Conservation (phyloP, 1,284 basidiomycete genomes). For the Cutaneotrichosporon daszewskae region DNA sequence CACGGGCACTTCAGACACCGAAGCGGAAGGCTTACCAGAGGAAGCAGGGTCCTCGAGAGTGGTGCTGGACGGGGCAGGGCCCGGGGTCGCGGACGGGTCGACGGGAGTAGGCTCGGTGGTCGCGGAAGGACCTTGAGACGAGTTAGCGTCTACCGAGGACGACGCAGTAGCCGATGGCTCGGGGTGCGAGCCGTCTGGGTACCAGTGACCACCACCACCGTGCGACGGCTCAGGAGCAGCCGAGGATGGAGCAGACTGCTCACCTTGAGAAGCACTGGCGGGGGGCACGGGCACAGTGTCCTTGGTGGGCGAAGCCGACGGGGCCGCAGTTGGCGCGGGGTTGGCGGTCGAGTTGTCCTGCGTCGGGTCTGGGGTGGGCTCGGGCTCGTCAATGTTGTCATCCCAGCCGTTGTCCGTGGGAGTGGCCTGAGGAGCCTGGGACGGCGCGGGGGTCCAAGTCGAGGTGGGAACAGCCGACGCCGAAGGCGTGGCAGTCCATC, state of each 20-base stretch:
- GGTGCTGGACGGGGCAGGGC: neutral
- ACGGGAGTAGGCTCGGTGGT: neutral
- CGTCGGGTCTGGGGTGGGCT: neutral
- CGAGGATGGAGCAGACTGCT: neutral
- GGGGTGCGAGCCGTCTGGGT: conserved; percentile 4
- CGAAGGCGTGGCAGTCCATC: neutral
- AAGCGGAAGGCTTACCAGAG: neutral
- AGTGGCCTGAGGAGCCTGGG: too few relatives aligned
- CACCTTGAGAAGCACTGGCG: neutral
- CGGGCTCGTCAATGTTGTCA: neutral
- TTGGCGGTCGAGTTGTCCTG: too few relatives aligned
- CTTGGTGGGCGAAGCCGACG: conserved; percentile 2
- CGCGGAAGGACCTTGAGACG: conserved; percentile 4
- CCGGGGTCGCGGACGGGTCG: conserved; percentile 1
- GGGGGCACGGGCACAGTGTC: neutral
- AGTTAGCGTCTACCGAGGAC: neutral
- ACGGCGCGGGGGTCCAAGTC: neutral
- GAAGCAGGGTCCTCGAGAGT: conserved; percentile 1
- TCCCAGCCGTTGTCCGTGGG: neutral
- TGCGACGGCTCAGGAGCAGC: conserved; percentile 1
- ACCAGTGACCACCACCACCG: neutral
- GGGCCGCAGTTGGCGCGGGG: too few relatives aligned
- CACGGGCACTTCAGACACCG: neutral
- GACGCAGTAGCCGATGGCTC: conserved; percentile 3
- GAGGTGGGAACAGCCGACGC: neutral